Evolutionary conservation across 352 stramenopile genomes (phyloP), one percentile per base, ranked within the genome.

Genomic region (Pythium angustatum): DNA sequence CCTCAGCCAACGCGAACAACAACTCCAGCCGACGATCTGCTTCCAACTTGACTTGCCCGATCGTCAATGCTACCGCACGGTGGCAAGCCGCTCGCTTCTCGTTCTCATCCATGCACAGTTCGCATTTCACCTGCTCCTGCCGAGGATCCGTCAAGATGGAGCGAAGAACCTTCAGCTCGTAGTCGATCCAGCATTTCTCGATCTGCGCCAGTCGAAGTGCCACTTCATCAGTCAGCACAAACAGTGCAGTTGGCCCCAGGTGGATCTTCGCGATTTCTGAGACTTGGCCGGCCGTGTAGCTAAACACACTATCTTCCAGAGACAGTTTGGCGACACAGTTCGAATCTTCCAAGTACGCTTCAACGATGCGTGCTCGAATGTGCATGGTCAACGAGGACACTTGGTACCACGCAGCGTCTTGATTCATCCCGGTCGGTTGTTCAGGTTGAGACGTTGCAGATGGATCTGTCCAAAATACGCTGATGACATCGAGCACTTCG

Each of bases 251-350:
- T 3, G 87, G 84, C 14, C 84, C 86, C 12, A 96, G 60, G 45
- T 88, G 69, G 12, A 95, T 68, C 49, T 79, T 89, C 10, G 88
- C 76, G 36, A 75, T 88, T 58, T 96, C 87, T 30, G 79, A 68
- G 36, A 66, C 64, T 17, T 84, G 59, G 24, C 93, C 81, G 12
- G 86, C 83, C 9, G 73, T 78, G 52, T 88, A 94, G 10, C 72
- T 74, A 9, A 88, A 86, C 11, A 80, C 81, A 45, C 76, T 93
- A 28, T 93, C 79, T 65, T 96, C 87, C 30, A 96, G 72, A 3
- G 86, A 88, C 14, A 94, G 70, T 48, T 96, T 96, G 30, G 86
- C 87, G 1, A 96, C 87, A 62, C 86, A 95, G 45, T 96, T 81
- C 24, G 80, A 87, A 66, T 96, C 87, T 75, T 94, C 87, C 15